These are phyloP conservation scores for Coleophoma eucalyptorum DNA, from an alignment of 2,329 filamentous ascomycete genomes.

Conservation along the genomic window DNA sequence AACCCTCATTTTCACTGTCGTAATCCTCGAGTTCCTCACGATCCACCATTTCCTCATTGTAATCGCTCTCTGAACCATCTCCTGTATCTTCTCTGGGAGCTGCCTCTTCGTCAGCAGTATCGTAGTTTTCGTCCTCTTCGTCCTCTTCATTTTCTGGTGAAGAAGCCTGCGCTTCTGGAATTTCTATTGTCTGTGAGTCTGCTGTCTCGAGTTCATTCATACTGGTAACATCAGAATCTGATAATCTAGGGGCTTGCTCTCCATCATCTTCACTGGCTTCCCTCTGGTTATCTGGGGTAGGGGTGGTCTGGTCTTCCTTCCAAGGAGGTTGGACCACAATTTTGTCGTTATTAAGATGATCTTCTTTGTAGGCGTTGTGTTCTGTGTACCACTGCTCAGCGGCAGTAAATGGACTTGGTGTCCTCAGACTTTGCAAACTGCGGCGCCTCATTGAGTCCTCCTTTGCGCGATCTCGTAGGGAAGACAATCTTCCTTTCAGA, in stretches of 20 bases:
- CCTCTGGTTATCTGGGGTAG: background rate
- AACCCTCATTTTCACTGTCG: slow-evolving; percentile 59
- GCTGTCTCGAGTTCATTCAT: slow-evolving; percentile 25
- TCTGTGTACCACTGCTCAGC: slow-evolving; percentile 29
- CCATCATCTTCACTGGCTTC: background rate
- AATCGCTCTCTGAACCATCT: slow-evolving; percentile 33
- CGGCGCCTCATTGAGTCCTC: slow-evolving; percentile 61
- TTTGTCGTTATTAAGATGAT: slow-evolving; percentile 19
- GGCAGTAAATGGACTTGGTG: slow-evolving; percentile 45
- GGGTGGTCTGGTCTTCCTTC: slow-evolving; percentile 12
- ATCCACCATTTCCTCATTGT: slow-evolving; percentile 28
- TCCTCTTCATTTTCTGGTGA: slow-evolving; percentile 3
- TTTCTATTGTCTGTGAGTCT: slow-evolving; percentile 2
- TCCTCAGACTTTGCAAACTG: slow-evolving; percentile 56
- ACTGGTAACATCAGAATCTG: slow-evolving; percentile 19
- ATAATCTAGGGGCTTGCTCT: slow-evolving; percentile 11
- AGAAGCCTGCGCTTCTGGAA: slow-evolving; percentile 2
- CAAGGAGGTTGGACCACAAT: slow-evolving; percentile 17
- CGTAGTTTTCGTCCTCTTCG: slow-evolving; percentile 8
- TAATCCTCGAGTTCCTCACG: slow-evolving; percentile 32
- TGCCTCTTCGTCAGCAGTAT: slow-evolving; percentile 4
- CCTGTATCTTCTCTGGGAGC: slow-evolving; percentile 15
- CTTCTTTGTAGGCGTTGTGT: slow-evolving; percentile 18
- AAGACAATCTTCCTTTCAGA: slow-evolving; percentile 63
- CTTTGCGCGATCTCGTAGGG: slow-evolving; percentile 58